Conservation (phyloP, 306 rosid genomes). For the Glycine tomentella region DNA sequence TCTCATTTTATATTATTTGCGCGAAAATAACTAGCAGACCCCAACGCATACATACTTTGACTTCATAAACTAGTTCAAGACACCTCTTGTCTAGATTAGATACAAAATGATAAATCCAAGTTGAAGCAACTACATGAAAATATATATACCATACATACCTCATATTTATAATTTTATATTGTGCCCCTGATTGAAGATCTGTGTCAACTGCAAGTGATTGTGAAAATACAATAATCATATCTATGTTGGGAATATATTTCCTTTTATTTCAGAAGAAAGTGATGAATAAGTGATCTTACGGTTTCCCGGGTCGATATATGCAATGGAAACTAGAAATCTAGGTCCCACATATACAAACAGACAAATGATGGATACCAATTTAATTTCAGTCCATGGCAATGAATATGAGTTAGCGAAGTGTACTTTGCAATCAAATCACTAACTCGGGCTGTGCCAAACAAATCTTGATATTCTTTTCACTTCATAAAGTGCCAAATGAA, state of each 20-base stretch:
- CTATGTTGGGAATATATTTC: slow-evolving; percentile 4
- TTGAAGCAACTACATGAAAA: neutral
- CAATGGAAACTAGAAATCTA: slow-evolving; percentile 91
- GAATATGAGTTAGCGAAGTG: neutral
- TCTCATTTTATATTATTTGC: too few species aligned
- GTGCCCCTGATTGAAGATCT: slow-evolving; percentile 87
- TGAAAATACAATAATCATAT: slow-evolving; percentile 21
- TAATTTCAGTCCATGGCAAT: neutral
- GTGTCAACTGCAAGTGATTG: slow-evolving; percentile 72
- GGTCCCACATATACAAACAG: slow-evolving; percentile 75
- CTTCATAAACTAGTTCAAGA: neutral
- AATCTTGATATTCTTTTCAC: neutral
- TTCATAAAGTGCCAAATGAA: slow-evolving; percentile 7
- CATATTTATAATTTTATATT: slow-evolving; percentile 82
- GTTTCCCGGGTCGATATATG: slow-evolving; percentile 94
- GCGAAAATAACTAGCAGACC: too few species aligned
- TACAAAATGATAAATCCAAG: neutral
- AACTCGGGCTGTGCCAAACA: neutral
- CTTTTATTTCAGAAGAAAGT: slow-evolving; percentile 16
- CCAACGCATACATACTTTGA: neutral
- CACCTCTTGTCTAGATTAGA: neutral
- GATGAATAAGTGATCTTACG: slow-evolving; percentile 59
- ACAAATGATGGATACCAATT: neutral
- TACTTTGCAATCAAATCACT: slow-evolving; percentile 8
- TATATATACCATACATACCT: slow-evolving; percentile 50